Conservation (phyloP, 108 stramenopile species). For the Nitzschia sp. region DNA sequence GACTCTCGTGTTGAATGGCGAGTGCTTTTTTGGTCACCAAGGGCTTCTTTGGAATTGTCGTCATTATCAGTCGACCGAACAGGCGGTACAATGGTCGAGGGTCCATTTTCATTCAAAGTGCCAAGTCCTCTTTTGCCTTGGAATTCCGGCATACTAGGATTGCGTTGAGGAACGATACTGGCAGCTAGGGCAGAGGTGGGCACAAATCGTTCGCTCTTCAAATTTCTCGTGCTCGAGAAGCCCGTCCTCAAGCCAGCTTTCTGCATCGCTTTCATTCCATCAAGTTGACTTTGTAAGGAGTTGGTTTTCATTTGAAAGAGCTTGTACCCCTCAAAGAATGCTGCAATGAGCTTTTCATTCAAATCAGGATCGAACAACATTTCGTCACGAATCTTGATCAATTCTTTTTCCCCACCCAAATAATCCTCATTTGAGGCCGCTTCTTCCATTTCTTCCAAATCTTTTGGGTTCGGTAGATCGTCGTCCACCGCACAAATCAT, state of each 20-base stretch:
- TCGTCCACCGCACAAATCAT: conserved; percentile 15
- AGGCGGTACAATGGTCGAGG: not conserved
- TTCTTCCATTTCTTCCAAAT: not conserved
- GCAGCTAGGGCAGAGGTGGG: not conserved
- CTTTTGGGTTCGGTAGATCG: conserved; percentile 8
- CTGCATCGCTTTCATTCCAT: conserved; percentile 3
- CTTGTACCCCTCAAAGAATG: conserved; percentile 24
- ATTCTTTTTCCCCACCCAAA: not conserved
- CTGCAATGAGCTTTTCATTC: conserved; percentile 17
- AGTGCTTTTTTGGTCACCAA: not conserved
- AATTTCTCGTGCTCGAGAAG: not conserved
- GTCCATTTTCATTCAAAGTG: not conserved
- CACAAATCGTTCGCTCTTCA: not conserved
- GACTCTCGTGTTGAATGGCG: not conserved
- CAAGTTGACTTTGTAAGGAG: conserved; percentile 16
- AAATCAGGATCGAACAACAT: conserved; percentile 26
- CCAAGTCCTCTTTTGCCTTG: not conserved
- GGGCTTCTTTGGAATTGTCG: not conserved
- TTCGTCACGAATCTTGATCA: conserved; percentile 6
- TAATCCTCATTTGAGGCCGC: not conserved
- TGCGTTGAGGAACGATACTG: not conserved
- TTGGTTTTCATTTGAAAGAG: conserved; percentile 15
- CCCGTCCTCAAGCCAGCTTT: not conserved
- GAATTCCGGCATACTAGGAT: not conserved
- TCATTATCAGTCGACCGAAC: not conserved